Percentiles rank a stretch among this genome's conserved stretches.
phyloP scores from a whole-genome alignment of 1,284 basidiomycete genomes.

The Malassezia nana region DNA sequence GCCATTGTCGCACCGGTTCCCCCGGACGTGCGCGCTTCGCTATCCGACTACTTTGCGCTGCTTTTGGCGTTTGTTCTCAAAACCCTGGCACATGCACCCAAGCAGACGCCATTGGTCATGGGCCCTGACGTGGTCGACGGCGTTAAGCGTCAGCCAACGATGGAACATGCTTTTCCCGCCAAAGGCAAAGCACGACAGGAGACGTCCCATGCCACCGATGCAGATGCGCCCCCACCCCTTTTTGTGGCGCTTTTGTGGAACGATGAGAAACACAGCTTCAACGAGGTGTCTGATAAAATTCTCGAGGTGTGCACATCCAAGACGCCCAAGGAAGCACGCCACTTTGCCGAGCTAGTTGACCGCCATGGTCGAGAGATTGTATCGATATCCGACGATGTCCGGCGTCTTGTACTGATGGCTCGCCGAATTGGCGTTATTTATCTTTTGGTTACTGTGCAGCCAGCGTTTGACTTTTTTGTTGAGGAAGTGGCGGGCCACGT shows the following conservation, averaged over 20 bases:
- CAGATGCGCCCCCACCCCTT: slow-evolving; percentile 47
- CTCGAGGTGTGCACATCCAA: slow-evolving; percentile 17
- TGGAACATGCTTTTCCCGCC: slow-evolving; percentile 50
- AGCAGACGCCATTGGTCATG: slow-evolving; percentile 57
- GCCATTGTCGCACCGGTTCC: slow-evolving; percentile 31
- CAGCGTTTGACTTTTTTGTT: slow-evolving; percentile 76
- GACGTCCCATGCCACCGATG: slow-evolving; percentile 5
- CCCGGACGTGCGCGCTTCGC: slow-evolving; percentile 59
- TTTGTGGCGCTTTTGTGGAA: slow-evolving; percentile 86
- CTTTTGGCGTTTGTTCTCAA: slow-evolving; percentile 75
- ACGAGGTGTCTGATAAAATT: slow-evolving; percentile 57
- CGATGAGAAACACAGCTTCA: slow-evolving; percentile 91
- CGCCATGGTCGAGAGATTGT: slow-evolving; percentile 73
- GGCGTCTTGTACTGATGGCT: slow-evolving; percentile 66
- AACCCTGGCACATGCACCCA: slow-evolving; percentile 72
- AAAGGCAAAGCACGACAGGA: slow-evolving; percentile 21
- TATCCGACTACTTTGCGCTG: slow-evolving; percentile 64
- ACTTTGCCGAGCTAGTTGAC: slow-evolving; percentile 60
- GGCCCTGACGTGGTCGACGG: slow-evolving; percentile 54
- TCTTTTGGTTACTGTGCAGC: slow-evolving; percentile 76
- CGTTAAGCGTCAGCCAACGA: slow-evolving; percentile 61
- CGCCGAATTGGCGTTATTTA: slow-evolving; percentile 76
- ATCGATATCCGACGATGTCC: slow-evolving; percentile 62
- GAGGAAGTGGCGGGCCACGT: slow-evolving; percentile 65
- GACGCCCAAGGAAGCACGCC: slow-evolving; percentile 54